Evolutionary conservation across 176 grass and related monocot genomes (phyloP), one percentile per base, ranked within the genome.

Genomic region (Poa annua): DNA sequence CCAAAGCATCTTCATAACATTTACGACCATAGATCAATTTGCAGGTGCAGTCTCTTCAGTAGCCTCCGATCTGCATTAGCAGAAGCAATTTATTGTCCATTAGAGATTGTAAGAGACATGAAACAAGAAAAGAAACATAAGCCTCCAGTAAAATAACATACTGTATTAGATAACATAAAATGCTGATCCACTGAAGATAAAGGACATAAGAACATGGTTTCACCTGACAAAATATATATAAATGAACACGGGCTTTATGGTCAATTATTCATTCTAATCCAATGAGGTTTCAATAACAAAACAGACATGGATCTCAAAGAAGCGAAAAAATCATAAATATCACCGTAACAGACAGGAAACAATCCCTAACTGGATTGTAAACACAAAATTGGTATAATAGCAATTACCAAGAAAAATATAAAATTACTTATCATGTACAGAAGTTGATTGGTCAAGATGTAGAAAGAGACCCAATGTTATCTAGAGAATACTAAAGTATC

Each of bases 1-100:
- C 34, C 48, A 3, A 45, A 57, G 82, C 72, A 57, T 26, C 75
- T 54, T 57, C 32, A 38, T 22, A 34, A 19, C 26, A 25, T 74
- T 22, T n/a, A 19, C 3, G 35, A 8, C 13, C 66, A 21, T 63
- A 11, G 53, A 53, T 84, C 53, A 88, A 54, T 79, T 80, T 74
- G 56, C 75, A 20, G 67, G 24, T 0, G 11, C 47, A 19, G 24
- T n/a, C 71, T 60, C 75, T 45, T 35, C 67, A 0, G 56, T 24
- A 2, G 1, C 48, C 60, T 83, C 75, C 24, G 75, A 57, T 47
- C 86, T 88, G 86, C 56, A 84, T 36, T 78, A 38, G 17, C 21
- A 72, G 83, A 34, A 73, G 72, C 55, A 79, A 67, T 21, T 15
- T 45, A 79, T 72, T 10, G 19, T 25, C 34, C 3, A 63, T 78